Evolutionary conservation across 176 grass and related monocot genomes (phyloP), one percentile per base, ranked within the genome.

Genomic region (Aegilops tauschii): DNA sequence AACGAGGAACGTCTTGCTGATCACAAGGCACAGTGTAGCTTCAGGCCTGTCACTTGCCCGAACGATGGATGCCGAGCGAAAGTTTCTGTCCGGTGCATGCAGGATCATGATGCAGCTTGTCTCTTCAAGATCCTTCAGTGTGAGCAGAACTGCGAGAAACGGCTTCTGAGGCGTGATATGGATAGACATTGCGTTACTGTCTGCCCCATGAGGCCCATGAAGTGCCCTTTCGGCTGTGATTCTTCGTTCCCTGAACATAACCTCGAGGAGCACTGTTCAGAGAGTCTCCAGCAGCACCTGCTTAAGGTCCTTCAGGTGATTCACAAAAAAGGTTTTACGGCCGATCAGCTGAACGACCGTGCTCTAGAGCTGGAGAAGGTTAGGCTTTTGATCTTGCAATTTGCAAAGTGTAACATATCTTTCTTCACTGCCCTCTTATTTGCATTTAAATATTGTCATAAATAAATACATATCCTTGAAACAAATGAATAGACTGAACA

Each of bases 171-270:
- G 69, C 79, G 84, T 37, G 96, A 98, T 39, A 98, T 95, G 96
- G 96, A 98, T 37, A 85, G 91, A 11, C 96, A 98, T 20, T 98
- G 96, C 10, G 92, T 98, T 40, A 98, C 93, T 4, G 90, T 94
- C 18, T 98, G 96, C 84, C 61, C 90, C 18, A 92, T 94, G 96
- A 95, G 90, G 90, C 78, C 93, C 69, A 89, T 95, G 73, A 98
- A 95, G 20, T 98, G 96, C 81, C 91, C 91, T 36, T 98, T 98
- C 0, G 91, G 91, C 0, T 98, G 96, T 31, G 93, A 95, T 35
- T 95, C 88, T 0, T 91, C 93, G 3, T 94, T 95, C 31, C 74
- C 90, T 47, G 87, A 92, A 65, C 34, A 73, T 58, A 86, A 77
- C 65, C 85, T 98, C 39, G 78, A 84, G 80, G 74, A 86, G 69